These are phyloP conservation scores for Aphanomyces astaci DNA, from an alignment of 352 stramenopile genomes.

Conservation along the genomic window DNA sequence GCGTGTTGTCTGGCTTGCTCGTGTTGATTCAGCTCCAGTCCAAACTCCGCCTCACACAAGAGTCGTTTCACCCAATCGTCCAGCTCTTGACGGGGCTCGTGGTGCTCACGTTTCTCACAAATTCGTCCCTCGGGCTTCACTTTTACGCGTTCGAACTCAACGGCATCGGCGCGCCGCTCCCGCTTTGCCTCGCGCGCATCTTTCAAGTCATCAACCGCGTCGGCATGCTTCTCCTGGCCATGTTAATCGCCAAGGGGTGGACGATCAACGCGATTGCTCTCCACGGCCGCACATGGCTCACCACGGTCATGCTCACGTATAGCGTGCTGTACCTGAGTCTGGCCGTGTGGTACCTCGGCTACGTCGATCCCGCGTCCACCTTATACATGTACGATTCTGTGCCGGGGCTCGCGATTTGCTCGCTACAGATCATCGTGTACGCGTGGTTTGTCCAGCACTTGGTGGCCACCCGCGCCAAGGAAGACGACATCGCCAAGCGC, in stretches of 20 bases:
- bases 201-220: conserved; percentile 60
- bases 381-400: conserved; percentile 80
- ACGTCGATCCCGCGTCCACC: conserved; percentile 64
- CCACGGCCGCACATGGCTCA: conserved; percentile 57
- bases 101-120: conserved; percentile 52
- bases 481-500: conserved; percentile 47
- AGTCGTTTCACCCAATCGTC: conserved; percentile 77
- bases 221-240: conserved; percentile 57
- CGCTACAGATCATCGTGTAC: conserved; percentile 48
- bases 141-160: conserved; percentile 56
- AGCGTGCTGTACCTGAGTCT: conserved; percentile 63
- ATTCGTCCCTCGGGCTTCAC: conserved; percentile 48
- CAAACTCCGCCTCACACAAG: conserved; percentile 37
- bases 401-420: conserved; percentile 54
- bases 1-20: conserved; percentile 32
- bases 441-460: conserved; percentile 60
- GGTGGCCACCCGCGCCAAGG: conserved; percentile 52
- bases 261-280: conserved; percentile 63
- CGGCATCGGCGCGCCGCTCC: conserved; percentile 57
- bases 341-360: conserved; percentile 77
- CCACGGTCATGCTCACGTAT: conserved; percentile 50
- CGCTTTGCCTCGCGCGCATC: conserved; percentile 62
- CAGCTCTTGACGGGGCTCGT: conserved; percentile 58
- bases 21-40: conserved; percentile 34
- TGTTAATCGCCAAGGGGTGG: conserved; percentile 72